Evolutionary conservation across 2,329 filamentous ascomycete genomes (phyloP), one percentile per base, ranked within the genome.

Genomic region (Aspergillus pseudoviridinutans): DNA sequence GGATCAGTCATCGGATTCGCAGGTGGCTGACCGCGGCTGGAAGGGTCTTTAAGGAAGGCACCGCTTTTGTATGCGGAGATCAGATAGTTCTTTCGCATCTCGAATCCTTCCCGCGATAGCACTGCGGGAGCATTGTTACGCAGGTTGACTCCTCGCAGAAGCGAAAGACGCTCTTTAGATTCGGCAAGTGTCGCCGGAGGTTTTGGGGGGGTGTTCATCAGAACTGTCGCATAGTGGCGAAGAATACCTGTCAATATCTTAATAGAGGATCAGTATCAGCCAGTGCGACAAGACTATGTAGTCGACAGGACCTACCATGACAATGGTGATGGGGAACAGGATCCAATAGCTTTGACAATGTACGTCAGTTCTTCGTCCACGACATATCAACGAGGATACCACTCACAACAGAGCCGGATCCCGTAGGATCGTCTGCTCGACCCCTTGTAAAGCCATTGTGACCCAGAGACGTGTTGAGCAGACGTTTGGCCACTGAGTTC

Each of bases 321-420:
- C 94, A 68, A 96, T 83, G 50, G 93, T 96, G 75, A 99, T 99
- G 61, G 94, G 94, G 62, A 97, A 88, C 59, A 99, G 83, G 77
- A 99, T 99, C 94, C 94, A 99, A 83, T 97, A 97, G 80, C 94
- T 99, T 50, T 27, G 29, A 47, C 28, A 51, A 24, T 20, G 25
- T 41, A 55, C 20, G 56, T 66, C 51, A 67, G 66, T 53, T 49
- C 44, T 51, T 35, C 38, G 55, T 55, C 50, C 28, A 53, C 12
- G 22, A 14, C 27, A 28, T 32, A 50, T 29, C 38, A 14, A 25
- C 35, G 14, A 38, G 50, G 14, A 49, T 54, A 76, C 54, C 27
- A 64, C 90, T 73, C 81, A 97, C 94, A 99, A 96, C 64, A 99
- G 83, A 78, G 96, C 92, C 71, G 94, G 93, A 89, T 99, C 95